Base-by-base conservation (phyloP, 805 yeast species). In the Candida khao-thaluensis region DNA sequence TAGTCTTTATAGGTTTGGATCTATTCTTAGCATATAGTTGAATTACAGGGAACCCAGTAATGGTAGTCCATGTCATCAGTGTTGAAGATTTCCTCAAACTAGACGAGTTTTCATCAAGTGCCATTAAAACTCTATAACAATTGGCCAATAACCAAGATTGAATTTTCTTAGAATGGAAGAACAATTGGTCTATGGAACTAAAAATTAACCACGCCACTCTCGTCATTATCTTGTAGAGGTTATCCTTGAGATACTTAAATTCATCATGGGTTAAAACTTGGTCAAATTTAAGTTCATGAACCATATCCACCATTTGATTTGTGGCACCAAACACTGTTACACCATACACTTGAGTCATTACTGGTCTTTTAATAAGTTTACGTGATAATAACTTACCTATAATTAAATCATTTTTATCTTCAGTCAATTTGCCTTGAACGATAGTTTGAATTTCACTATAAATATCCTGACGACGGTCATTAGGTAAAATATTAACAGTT, bases 331-430 rank as follows among this genome's bases (percentile, higher is more conserved):
- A 59, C 1, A 34, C 26, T 0, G 73, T 69, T 2, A 69, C 74
- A 0, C 74, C 74, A 44, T 69, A 69, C 1, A 69, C 74, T 4
- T 67, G 61, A 5, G 74, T 69, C 74, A 69, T 69, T 4, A 68
- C 64, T 1, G 74, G 68, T 36, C 66, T 65, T 45, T 69, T 69
- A 28, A 69, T 52, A 16, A 68, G 44, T 34, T 61, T 64, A 7
- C 74, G 47, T 6, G 48, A 40, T 8, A 66, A 41, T 7, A 63
- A 17, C 2, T 44, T 40, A 8, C 25, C n/a, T 3, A 43, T 16
- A 0, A 58, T 52, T 22, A 36, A 10, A 4, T 38, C 43, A 17
- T 43, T n/a, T 23, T 40, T 44, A 1, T 10, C 11, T 16, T 41
- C 44, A 18, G 34, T 30, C 2, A 44, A 31, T n/a, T 41, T 37